Percentiles rank a stretch among this genome's conserved stretches.
Evolutionary conservation across 179 eudicot genomes (phyloP).

Genomic region (Spinacia oleracea): DNA sequence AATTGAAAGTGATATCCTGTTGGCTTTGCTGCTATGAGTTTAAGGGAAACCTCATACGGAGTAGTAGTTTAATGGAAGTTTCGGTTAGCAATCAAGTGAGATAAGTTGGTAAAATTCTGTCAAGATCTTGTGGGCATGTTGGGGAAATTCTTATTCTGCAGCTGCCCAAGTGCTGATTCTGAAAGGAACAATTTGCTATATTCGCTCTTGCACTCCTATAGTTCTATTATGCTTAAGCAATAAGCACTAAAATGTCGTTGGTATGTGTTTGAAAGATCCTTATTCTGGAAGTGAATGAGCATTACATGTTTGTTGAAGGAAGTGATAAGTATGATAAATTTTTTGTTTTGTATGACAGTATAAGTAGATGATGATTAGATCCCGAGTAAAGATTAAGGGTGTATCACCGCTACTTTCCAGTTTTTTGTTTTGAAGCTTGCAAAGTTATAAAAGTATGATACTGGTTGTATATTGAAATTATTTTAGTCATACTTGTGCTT

Average conservation of each 20-base stretch:
- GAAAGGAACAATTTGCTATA: background rate
- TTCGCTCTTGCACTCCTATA: background rate
- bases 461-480: background rate
- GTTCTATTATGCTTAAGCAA: background rate
- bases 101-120: background rate
- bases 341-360: too few relatives aligned
- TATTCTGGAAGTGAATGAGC: background rate
- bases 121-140: background rate
- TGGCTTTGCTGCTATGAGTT: background rate
- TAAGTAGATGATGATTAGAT: slow-evolving; percentile 7
- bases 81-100: background rate
- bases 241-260: background rate
- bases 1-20: background rate
- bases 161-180: background rate
- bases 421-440: too few relatives aligned
- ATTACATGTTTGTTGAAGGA: background rate
- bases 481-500: too few relatives aligned
- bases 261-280: background rate
- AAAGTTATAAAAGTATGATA: background rate
- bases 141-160: background rate
- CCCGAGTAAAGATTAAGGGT: background rate
- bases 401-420: background rate
- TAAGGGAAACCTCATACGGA: background rate
- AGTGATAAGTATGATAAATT: background rate
- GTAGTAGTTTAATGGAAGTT: too few relatives aligned